Evolutionary conservation across 805 yeast species (phyloP).

Genomic region (Blastobotrys peoriensis): DNA sequence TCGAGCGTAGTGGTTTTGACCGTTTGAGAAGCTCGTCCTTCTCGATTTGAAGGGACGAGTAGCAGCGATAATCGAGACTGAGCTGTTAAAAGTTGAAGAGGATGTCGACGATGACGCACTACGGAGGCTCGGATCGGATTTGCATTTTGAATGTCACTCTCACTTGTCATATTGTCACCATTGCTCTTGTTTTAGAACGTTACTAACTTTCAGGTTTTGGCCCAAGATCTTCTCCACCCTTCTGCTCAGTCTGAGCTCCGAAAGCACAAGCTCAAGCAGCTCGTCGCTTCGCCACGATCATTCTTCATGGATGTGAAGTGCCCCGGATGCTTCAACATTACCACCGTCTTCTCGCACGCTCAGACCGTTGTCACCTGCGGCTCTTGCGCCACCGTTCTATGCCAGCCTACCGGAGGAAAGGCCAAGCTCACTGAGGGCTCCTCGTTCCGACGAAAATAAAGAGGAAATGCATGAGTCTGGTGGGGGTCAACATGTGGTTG

Average conservation of each 20-base stretch:
- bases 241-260: constrained; percentile 92
- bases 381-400: constrained; percentile 94
- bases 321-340: constrained; percentile 98
- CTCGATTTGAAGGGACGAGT: too few species aligned
- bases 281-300: constrained; percentile 97
- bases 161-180: too few species aligned
- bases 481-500: background rate
- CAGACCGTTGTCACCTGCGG: constrained; percentile 99
- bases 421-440: constrained; percentile 99
- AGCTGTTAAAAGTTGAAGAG: too few species aligned
- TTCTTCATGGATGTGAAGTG: constrained; percentile 99
- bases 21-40: too few species aligned
- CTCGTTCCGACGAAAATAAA: constrained; percentile 98
- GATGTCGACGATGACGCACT: too few species aligned
- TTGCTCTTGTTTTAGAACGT: too few species aligned
- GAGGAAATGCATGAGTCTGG: background rate
- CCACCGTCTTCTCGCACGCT: constrained; percentile 99
- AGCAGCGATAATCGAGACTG: too few species aligned
- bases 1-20: too few species aligned
- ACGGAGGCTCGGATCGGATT: too few species aligned
- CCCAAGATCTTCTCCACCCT: constrained; percentile 98
- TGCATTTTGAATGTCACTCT: too few species aligned
- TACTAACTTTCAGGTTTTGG: constrained; percentile 65
- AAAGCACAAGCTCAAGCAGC: constrained; percentile 95
- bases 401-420: constrained; percentile 99